A percentile compares a stretch with the other conserved stretches of the same genome.
These are phyloP conservation scores for Ilyonectria sp. DNA, from an alignment of 2,329 filamentous ascomycete species.

Conservation along the genomic window DNA sequence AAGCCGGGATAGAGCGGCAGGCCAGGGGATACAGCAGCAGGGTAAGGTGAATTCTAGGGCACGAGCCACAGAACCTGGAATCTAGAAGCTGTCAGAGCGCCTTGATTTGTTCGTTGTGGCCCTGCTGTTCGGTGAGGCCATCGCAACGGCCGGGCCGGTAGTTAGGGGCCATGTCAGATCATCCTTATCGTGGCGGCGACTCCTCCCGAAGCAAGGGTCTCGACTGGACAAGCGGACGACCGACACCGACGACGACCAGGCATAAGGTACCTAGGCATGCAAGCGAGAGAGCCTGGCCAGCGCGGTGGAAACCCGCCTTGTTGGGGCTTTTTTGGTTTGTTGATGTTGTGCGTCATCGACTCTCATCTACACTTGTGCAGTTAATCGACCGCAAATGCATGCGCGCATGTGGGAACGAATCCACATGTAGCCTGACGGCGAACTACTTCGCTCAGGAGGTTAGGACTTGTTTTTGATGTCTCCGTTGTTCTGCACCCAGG, in stretches of 20 bases:
- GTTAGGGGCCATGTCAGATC: slow-evolving; percentile 47
- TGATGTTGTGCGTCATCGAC: slow-evolving; percentile 21
- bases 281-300: slow-evolving; percentile 6
- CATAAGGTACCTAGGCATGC: slow-evolving; percentile 5
- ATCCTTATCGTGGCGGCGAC: slow-evolving; percentile 46
- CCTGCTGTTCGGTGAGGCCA: slow-evolving; percentile 24
- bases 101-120: slow-evolving; percentile 15
- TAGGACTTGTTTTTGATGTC: neutral
- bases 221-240: slow-evolving; percentile 27
- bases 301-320: neutral
- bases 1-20: slow-evolving; percentile 10
- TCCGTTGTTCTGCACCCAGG: neutral
- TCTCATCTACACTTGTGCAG: neutral
- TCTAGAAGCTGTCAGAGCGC: slow-evolving; percentile 31
- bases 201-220: slow-evolving; percentile 28
- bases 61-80: slow-evolving; percentile 38
- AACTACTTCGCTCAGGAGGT: neutral
- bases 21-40: slow-evolving; percentile 29
- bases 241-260: slow-evolving; percentile 17
- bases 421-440: slow-evolving; percentile 19
- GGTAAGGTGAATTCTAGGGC: slow-evolving; percentile 41
- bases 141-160: slow-evolving; percentile 40
- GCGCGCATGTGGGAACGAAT: slow-evolving; percentile 8
- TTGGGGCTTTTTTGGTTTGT: slow-evolving; percentile 9
- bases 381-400: slow-evolving; percentile 11